Conservation (phyloP, 2,329 filamentous ascomycete genomes). For the Coniochaeta sp. region DNA sequence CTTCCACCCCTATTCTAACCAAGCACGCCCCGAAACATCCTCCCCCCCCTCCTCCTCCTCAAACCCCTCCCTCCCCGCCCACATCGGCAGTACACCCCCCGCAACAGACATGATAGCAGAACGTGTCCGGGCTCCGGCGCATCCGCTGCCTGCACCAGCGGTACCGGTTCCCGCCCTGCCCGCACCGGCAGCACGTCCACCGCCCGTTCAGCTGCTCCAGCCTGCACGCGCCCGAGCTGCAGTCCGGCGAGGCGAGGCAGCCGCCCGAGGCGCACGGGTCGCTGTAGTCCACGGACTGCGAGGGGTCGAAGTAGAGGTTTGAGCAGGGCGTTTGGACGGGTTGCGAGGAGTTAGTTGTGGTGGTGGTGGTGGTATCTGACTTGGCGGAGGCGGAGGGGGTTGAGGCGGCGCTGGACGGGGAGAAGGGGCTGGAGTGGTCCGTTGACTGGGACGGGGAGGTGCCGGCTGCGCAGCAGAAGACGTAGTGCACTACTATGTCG, state of each 20-base stretch:
- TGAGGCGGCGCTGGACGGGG: slow-evolving; percentile 14
- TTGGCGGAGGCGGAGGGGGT: slow-evolving; percentile 11
- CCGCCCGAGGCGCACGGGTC: slow-evolving; percentile 38
- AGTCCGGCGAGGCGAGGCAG: slow-evolving; percentile 38
- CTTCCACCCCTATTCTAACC: no score
- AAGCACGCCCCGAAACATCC: no score
- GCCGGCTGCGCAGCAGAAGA: slow-evolving; percentile 31
- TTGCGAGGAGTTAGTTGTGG: slow-evolving; percentile 1
- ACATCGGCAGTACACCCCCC: slow-evolving; percentile 30
- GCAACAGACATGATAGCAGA: slow-evolving; percentile 47
- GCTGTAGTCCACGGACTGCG: slow-evolving; percentile 25
- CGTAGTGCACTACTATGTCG: slow-evolving; percentile 34
- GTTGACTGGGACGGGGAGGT: not conserved
- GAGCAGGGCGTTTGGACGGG: slow-evolving; percentile 18
- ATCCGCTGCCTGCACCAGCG: slow-evolving; percentile 38
- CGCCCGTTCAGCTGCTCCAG: slow-evolving; percentile 38
- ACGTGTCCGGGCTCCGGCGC: slow-evolving; percentile 38
- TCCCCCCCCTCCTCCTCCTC: not conserved
- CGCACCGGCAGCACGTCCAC: slow-evolving; percentile 45
- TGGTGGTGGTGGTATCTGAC: slow-evolving; percentile 10
- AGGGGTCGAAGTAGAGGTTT: slow-evolving; percentile 21
- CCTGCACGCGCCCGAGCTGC: slow-evolving; percentile 40
- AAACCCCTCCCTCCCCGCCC: not conserved
- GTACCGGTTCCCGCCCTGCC: slow-evolving; percentile 36
- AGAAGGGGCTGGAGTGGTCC: slow-evolving; percentile 15